phyloP scores from a whole-genome alignment of 768 basidiomycete genomes.

The Suillus decipiens region DNA sequence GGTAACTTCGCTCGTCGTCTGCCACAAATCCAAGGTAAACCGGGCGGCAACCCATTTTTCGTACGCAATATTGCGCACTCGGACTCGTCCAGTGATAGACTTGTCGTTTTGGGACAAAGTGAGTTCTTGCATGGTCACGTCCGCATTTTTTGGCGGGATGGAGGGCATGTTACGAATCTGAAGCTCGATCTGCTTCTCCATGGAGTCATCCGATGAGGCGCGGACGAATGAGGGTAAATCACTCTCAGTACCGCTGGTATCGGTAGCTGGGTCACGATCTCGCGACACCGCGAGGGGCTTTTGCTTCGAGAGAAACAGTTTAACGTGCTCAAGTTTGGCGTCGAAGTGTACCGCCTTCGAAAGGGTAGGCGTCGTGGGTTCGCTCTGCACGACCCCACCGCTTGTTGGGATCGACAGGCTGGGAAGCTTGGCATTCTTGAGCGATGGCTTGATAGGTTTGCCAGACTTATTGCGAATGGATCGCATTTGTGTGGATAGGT shows the following conservation, averaged over 20 bases:
- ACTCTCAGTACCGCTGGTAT: constrained; percentile 77
- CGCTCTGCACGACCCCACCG: constrained; percentile 59
- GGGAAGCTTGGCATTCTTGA: constrained; percentile 70
- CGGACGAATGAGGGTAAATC: constrained; percentile 75
- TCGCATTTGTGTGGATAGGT: constrained; percentile 33
- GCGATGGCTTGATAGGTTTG: constrained; percentile 87
- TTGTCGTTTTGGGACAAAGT: constrained; percentile 51
- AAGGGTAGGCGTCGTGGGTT: constrained; percentile 76
- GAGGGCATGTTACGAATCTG: constrained; percentile 68
- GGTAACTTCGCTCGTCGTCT: constrained; percentile 91
- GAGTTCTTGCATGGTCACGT: constrained; percentile 58
- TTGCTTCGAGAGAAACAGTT: constrained; percentile 92
- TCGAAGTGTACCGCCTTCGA: constrained; percentile 93
- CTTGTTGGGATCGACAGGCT: constrained; percentile 55
- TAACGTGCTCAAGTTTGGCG: constrained; percentile 88
- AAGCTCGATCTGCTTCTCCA: constrained; percentile 52
- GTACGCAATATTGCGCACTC: constrained; percentile 85
- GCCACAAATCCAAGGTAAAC: constrained; percentile 95
- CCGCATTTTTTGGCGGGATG: constrained; percentile 36
- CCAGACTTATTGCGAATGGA: constrained; percentile 90
- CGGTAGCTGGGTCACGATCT: constrained; percentile 84
- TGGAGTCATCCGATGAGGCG: constrained; percentile 37
- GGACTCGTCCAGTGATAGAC: constrained; percentile 69
- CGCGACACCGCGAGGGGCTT: constrained; percentile 92
- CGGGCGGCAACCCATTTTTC: constrained; percentile 86